Percentiles rank a stretch among this genome's conserved stretches.
Evolutionary conservation across 371 early-diverging fungal genomes (phyloP).

Genomic region (Funneliformis caledonium): DNA sequence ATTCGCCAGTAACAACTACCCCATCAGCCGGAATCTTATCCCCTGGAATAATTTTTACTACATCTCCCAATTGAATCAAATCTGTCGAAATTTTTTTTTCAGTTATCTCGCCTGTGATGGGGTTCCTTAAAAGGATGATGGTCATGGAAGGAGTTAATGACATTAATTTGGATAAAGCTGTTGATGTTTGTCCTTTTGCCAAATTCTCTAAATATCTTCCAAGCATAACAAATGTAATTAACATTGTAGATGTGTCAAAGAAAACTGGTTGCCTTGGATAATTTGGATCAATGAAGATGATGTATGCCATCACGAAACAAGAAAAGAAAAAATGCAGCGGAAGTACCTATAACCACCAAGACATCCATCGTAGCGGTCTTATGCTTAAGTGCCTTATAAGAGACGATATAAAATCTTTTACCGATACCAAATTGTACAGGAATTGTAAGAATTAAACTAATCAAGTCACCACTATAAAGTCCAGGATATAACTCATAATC

Average conservation of each 20-base stretch:
- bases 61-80: slow-evolving; percentile 82
- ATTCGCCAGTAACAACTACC: slow-evolving; percentile 61
- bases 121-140: slow-evolving; percentile 60
- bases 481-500: slow-evolving; percentile 56
- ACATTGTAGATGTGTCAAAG: slow-evolving; percentile 90
- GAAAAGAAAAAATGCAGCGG: slow-evolving; percentile 88
- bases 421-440: slow-evolving; percentile 92
- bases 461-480: slow-evolving; percentile 62
- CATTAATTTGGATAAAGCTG: slow-evolving; percentile 87
- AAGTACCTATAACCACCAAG: slow-evolving; percentile 84
- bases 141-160: slow-evolving; percentile 81
- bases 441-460: slow-evolving; percentile 54
- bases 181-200: slow-evolving; percentile 92
- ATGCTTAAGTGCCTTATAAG: slow-evolving; percentile 81
- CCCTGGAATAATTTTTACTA: slow-evolving; percentile 87
- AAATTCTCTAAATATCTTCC: slow-evolving; percentile 92
- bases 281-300: slow-evolving; percentile 47
- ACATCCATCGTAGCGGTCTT: slow-evolving; percentile 95
- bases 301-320: slow-evolving; percentile 62
- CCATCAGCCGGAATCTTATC: slow-evolving; percentile 96
- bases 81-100: slow-evolving; percentile 86
- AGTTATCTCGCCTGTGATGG: slow-evolving; percentile 40
- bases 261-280: slow-evolving; percentile 70
- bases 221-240: slow-evolving; percentile 89
- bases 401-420: slow-evolving; percentile 73